A percentile compares a stretch with the other conserved stretches of the same genome.
Conservation (phyloP, 805 yeast species). For the Pichia gijzeniarum region DNA sequence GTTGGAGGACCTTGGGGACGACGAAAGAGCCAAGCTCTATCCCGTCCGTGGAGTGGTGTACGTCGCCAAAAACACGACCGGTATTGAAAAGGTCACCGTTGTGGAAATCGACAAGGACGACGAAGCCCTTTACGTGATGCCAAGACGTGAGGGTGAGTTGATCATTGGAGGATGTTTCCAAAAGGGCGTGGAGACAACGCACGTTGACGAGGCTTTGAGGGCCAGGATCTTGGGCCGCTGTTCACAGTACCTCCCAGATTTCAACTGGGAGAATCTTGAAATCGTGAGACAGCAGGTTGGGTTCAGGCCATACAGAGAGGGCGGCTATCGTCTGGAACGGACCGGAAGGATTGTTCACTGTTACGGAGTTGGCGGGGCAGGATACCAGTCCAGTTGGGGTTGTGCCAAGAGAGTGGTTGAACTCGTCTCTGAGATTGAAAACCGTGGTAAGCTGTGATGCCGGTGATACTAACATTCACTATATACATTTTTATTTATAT, state of each 20-base stretch:
- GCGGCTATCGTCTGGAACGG: constrained; percentile 50
- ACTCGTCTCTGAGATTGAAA: background rate
- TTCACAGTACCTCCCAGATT: constrained; percentile 33
- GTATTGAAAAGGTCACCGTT: constrained; percentile 27
- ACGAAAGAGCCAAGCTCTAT: constrained; percentile 25
- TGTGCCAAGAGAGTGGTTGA: constrained; percentile 44
- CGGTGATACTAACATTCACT: background rate
- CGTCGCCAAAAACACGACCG: constrained; percentile 39
- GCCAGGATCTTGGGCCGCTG: constrained; percentile 44
- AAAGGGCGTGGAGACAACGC: constrained; percentile 16
- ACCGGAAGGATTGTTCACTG: constrained; percentile 48
- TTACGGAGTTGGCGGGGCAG: constrained; percentile 39
- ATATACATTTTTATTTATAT: background rate
- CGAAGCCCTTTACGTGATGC: constrained; percentile 55
- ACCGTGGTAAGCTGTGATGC: too few relatives aligned
- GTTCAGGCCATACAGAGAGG: constrained; percentile 57
- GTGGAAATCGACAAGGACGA: constrained; percentile 25
- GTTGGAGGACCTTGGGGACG: constrained; percentile 35
- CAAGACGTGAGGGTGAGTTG: constrained; percentile 69
- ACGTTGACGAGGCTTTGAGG: constrained; percentile 39
- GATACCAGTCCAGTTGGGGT: constrained; percentile 54
- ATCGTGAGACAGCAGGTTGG: constrained; percentile 52
- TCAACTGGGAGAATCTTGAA: constrained; percentile 35
- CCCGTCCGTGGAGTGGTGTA: constrained; percentile 60
- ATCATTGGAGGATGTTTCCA: constrained; percentile 52